phyloP scores from a whole-genome alignment of 441 rosid genomes.

The Hura crepitans region DNA sequence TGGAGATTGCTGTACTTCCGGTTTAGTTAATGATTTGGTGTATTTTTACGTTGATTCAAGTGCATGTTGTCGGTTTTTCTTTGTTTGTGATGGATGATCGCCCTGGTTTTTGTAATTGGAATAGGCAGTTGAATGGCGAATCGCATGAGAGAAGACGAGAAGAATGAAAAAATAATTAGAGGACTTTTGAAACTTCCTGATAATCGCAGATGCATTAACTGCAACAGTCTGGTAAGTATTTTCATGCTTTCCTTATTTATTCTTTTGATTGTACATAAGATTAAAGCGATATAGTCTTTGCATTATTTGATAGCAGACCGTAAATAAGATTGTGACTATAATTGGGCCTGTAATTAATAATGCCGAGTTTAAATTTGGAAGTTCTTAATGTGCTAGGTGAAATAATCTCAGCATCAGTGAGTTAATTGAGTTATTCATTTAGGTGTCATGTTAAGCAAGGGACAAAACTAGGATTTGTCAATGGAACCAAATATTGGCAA shows the following conservation, averaged over 20 bases:
- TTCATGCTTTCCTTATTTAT: conserved; percentile 7
- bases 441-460: background rate
- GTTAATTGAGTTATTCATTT: background rate
- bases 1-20: conserved; percentile 1
- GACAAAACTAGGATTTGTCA: background rate
- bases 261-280: conserved; percentile 10
- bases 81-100: background rate
- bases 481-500: background rate
- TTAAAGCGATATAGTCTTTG: background rate
- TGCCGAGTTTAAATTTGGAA: background rate
- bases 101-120: background rate
- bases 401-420: background rate
- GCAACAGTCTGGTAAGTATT: conserved; percentile 74
- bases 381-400: background rate
- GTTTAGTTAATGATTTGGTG: background rate
- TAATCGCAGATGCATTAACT: conserved; percentile 86
- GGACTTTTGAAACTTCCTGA: conserved; percentile 82
- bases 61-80: background rate
- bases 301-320: background rate
- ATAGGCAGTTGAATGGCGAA: conserved; percentile 53
- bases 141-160: conserved; percentile 85
- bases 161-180: conserved; percentile 73
- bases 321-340: background rate
- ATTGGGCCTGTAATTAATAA: background rate
- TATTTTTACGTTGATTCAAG: background rate